Evolutionary conservation across 2,329 filamentous ascomycete genomes (phyloP).

Genomic region (Fusarium albosuccineum): DNA sequence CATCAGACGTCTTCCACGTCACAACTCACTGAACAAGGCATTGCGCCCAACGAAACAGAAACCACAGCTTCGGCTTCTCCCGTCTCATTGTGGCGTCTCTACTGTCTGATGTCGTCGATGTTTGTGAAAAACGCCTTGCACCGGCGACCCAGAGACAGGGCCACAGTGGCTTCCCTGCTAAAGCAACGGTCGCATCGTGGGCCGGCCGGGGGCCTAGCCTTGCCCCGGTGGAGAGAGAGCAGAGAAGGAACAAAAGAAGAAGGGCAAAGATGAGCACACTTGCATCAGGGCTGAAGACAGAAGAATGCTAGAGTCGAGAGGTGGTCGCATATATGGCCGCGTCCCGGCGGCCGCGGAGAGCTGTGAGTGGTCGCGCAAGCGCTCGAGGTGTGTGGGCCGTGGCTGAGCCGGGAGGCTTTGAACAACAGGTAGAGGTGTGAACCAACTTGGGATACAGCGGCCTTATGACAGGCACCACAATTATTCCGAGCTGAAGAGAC

Average conservation of each 20-base stretch:
- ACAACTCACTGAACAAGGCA: neutral
- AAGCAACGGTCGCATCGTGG: no score
- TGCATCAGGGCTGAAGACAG: slow-evolving; percentile 16
- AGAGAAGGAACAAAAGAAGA: neutral
- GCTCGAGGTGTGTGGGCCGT: slow-evolving; percentile 26
- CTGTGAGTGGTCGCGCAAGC: slow-evolving; percentile 42
- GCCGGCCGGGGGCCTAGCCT: no score
- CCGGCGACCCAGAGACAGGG: no score
- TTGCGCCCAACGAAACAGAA: neutral
- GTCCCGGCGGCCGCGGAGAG: slow-evolving; percentile 29
- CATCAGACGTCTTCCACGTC: slow-evolving; percentile 2
- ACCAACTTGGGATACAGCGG: slow-evolving; percentile 24
- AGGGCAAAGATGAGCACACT: neutral
- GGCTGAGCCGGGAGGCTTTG: slow-evolving; percentile 42
- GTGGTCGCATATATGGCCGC: slow-evolving; percentile 29
- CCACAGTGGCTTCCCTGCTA: no score
- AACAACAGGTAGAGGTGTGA: slow-evolving; percentile 12
- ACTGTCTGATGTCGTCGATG: neutral
- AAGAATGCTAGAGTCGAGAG: slow-evolving; percentile 7
- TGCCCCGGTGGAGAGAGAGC: neutral
- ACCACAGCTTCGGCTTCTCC: neutral
- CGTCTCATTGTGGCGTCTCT: slow-evolving; percentile 1
- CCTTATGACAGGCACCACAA: neutral
- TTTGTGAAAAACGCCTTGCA: neutral
- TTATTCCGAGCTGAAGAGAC: no score